Evolutionary conservation across 2,329 filamentous ascomycete species (phyloP).

Genomic region (Magnaporthiopsis poae): DNA sequence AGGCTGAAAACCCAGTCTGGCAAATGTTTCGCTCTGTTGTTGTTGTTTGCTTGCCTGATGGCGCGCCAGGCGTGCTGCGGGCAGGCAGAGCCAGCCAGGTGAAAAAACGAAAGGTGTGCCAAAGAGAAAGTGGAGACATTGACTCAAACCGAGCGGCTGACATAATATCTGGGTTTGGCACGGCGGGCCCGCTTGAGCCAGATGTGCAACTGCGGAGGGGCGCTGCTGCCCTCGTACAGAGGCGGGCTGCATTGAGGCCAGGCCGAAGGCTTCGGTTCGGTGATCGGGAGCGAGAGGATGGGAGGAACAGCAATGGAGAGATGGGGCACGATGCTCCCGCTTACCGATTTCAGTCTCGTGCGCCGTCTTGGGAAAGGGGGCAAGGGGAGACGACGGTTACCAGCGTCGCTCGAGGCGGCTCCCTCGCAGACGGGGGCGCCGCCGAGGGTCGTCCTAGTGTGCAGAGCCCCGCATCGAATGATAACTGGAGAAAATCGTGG

Average conservation of each 20-base stretch:
- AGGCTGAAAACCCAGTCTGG: constrained; percentile 12
- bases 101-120: background rate
- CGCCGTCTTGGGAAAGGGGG: no score
- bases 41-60: constrained; percentile 1
- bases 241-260: background rate
- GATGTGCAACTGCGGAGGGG: background rate
- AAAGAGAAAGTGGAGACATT: background rate
- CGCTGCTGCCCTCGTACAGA: background rate
- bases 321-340: background rate
- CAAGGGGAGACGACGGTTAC: background rate
- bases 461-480: background rate
- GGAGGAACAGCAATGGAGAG: background rate
- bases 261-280: no score
- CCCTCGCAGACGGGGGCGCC: background rate
- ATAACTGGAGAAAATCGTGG: background rate
- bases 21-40: constrained; percentile 4
- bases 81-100: background rate
- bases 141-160: background rate
- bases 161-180: background rate
- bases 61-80: background rate
- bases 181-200: background rate
- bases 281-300: background rate
- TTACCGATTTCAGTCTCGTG: background rate
- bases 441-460: background rate
- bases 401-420: background rate